phyloP scores from a whole-genome alignment of 2,329 filamentous ascomycete species.

The Tolypocladium guangdongense region DNA sequence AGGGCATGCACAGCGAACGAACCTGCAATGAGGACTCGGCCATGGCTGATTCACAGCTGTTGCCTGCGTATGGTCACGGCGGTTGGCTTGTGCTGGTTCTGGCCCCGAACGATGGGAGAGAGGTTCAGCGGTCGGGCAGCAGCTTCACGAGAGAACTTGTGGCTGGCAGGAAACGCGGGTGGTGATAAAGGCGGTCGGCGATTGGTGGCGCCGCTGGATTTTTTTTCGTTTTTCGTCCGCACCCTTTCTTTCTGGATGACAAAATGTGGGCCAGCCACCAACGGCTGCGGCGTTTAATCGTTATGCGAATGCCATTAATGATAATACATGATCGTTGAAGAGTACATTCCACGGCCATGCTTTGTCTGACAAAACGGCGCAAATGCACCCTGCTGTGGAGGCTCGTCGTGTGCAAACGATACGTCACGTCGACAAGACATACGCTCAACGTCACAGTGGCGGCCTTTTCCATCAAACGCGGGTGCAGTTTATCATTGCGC shows the following conservation, averaged over 20 bases:
- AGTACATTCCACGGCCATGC: not conserved
- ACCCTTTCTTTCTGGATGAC: too few species aligned
- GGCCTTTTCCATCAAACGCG: not conserved
- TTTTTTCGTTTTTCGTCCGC: constrained; percentile 9
- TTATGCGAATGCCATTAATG: too few species aligned
- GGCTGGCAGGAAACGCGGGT: not conserved
- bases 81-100: not conserved
- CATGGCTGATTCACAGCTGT: constrained; percentile 16
- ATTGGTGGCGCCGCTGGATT: constrained; percentile 5
- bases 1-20: constrained; percentile 17
- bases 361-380: not conserved
- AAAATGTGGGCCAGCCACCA: not conserved
- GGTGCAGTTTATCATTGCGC: not conserved
- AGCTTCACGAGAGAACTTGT: not conserved
- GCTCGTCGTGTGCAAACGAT: not conserved
- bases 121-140: not conserved
- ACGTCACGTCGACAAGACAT: not conserved
- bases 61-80: not conserved
- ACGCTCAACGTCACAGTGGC: not conserved
- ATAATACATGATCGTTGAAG: too few species aligned
- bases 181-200: constrained; percentile 7
- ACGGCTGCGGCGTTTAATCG: too few species aligned
- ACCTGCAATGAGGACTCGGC: constrained; percentile 36
- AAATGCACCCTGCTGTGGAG: not conserved
- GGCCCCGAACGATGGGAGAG: not conserved